phyloP scores from a whole-genome alignment of 1,284 basidiomycete genomes.

The Thecaphora frezii region DNA sequence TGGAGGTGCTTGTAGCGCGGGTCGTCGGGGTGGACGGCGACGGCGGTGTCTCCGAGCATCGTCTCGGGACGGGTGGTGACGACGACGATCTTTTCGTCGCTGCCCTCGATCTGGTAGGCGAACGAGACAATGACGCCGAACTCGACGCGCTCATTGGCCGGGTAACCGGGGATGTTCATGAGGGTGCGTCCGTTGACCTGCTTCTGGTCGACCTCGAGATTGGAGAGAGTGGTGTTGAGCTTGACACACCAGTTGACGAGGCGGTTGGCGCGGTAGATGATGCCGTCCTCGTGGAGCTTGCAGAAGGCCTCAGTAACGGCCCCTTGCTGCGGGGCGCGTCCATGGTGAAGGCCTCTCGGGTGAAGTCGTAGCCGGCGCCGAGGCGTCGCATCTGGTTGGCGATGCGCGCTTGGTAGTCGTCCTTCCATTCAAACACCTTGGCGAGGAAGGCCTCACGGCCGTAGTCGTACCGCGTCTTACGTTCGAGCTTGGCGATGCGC shows the following conservation, averaged over 20 bases:
- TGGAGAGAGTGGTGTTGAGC: conserved; percentile 93
- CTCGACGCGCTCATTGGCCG: conserved; percentile 89
- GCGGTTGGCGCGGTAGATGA: conserved; percentile 93
- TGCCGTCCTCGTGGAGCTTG: conserved; percentile 85
- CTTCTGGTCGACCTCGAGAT: conserved; percentile 96
- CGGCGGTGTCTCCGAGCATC: conserved; percentile 96
- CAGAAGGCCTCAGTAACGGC: conserved; percentile 93
- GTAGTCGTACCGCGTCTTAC: conserved; percentile 86
- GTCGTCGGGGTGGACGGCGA: conserved; percentile 95
- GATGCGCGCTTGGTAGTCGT: conserved; percentile 90
- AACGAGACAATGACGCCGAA: conserved; percentile 96
- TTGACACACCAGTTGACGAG: conserved; percentile 98
- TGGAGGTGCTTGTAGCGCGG: conserved; percentile 91
- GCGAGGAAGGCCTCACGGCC: conserved; percentile 89
- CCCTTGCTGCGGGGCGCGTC: conserved; percentile 67
- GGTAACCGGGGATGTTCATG: conserved; percentile 90
- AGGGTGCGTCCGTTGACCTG: conserved; percentile 84
- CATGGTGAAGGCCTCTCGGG: conserved; percentile 93
- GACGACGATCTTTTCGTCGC: conserved; percentile 85
- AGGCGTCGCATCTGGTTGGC: conserved; percentile 85
- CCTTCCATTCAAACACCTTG: conserved; percentile 95
- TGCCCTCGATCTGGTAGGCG: conserved; percentile 85
- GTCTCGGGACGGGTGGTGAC: conserved; percentile 98
- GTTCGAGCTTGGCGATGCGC: conserved; percentile 79
- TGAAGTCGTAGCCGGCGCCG: conserved; percentile 93